A percentile compares a stretch with the other conserved stretches of the same genome.
Evolutionary conservation across 495 filamentous ascomycete species (phyloP).

Genomic region (Neurospora sp.): DNA sequence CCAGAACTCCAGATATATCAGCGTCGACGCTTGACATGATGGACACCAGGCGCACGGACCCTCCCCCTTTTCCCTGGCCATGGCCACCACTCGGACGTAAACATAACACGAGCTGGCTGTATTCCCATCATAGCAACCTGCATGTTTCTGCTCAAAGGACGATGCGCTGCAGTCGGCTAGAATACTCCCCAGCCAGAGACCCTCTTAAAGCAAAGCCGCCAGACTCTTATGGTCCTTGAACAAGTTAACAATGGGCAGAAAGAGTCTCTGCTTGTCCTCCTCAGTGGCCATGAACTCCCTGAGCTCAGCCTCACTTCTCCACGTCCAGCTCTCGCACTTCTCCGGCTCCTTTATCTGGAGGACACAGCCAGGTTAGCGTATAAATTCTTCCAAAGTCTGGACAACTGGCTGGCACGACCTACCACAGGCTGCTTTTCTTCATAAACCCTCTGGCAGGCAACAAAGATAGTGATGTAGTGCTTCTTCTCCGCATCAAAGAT

Average conservation of each 20-base stretch:
- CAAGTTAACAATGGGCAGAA: conserved; percentile 47
- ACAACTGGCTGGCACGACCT: conserved; percentile 8
- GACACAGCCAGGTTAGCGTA: neutral
- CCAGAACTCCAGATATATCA: neutral
- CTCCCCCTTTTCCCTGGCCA: neutral
- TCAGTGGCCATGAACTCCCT: conserved; percentile 16
- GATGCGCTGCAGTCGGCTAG: neutral
- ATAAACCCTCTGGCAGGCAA: conserved; percentile 34
- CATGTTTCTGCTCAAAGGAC: neutral
- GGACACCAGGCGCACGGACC: neutral
- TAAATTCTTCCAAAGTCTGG: neutral
- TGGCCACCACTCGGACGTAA: neutral
- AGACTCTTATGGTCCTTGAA: conserved; percentile 30
- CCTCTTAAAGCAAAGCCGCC: neutral
- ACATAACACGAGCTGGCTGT: neutral
- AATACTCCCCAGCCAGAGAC: no score
- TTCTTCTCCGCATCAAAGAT: conserved; percentile 40
- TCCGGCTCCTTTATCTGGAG: conserved; percentile 45
- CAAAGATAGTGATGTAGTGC: conserved; percentile 60
- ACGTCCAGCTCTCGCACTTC: conserved; percentile 57
- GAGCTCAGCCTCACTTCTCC: conserved; percentile 43
- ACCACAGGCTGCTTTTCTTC: conserved; percentile 40
- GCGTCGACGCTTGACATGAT: neutral
- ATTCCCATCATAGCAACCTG: neutral
- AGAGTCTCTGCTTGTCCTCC: conserved; percentile 31